Evolutionary conservation across 73 alveolate species (phyloP).

Genomic region (Symbiodinium natans): DNA sequence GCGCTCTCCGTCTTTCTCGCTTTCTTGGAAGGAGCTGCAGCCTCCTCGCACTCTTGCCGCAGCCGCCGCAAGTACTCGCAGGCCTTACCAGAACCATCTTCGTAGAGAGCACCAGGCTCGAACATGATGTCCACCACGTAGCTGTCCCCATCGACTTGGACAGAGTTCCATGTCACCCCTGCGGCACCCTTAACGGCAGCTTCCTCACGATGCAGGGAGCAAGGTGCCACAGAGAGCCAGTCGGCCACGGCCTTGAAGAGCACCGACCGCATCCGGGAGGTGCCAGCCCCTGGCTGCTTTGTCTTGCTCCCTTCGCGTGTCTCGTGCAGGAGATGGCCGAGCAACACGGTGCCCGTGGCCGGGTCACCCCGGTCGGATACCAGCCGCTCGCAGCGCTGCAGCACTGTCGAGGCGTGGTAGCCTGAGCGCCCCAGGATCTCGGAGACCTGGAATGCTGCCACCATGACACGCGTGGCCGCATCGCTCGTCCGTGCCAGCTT

Average conservation of each 20-base stretch:
- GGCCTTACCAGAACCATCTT: constrained; percentile 60
- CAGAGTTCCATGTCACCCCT: not conserved
- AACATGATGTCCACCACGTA: constrained; percentile 71
- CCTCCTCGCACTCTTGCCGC: constrained; percentile 7
- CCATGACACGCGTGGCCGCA: constrained; percentile 91
- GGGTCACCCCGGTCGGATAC: constrained; percentile 9
- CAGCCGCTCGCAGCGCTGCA: constrained; percentile 67
- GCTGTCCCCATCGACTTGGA: constrained; percentile 73
- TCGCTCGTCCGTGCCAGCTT: constrained; percentile 68
- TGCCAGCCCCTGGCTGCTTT: constrained; percentile 13
- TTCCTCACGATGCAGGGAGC: constrained; percentile 36
- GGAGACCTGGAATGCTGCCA: constrained; percentile 66
- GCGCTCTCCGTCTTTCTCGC: constrained; percentile 22
- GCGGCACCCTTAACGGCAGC: not conserved
- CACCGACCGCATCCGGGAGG: constrained; percentile 63
- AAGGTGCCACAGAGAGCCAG: constrained; percentile 63
- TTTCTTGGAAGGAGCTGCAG: not conserved
- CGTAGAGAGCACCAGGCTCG: constrained; percentile 74
- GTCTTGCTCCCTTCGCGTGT: not conserved
- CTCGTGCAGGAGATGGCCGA: not conserved
- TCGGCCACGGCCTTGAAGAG: constrained; percentile 54
- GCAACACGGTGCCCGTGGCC: not conserved
- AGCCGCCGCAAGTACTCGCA: constrained; percentile 58
- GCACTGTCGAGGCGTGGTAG: constrained; percentile 48
- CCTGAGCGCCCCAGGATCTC: constrained; percentile 70